Evolutionary conservation across 2,329 filamentous ascomycete species (phyloP), one percentile per base, ranked within the genome.

Genomic region (Chalaropsis thielavioides): DNA sequence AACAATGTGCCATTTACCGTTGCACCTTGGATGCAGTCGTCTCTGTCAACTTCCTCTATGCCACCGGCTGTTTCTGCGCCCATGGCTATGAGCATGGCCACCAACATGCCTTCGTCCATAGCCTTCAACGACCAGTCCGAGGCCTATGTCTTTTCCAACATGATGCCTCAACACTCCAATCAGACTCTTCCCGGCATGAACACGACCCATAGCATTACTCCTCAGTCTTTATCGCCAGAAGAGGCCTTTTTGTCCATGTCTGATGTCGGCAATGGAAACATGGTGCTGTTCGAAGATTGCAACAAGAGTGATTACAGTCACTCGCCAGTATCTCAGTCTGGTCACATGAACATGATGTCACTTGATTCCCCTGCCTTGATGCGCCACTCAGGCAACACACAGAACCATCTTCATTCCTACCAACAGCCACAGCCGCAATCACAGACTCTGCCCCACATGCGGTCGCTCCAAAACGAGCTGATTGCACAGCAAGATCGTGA

Each of bases 351-450:
- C 22, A 19, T 49, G 13, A 17, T 61, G 59, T 44, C 62, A 5
- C 40, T 59, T 46, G 56, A 67, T 10, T 46, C 64, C 13, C 38
- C 66, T 1, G 62, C 64, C 22, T 10, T 64, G 7, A 54, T 67
- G 38, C 54, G 54, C 31, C 38, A 35, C 49, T 24, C 54, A 13
- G 13, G 35, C 40, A 43, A 24, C 27, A 63, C 38, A 10, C 22
- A 46, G 24, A 49, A 17, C 60, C 22, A 44, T 35, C 24, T 51
- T 27, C 46, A 51, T 24, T 15, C 24, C 5, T 58, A 58, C 54
- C 54, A 58, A 8, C 54, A 58, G 8, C 27, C 19, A 10, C 49
- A 58, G 27, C 54, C 40, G 7, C 60, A 49, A 2, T 6, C 60
- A 2, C 60, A 54, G 27, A n/a, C 27, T n/a, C 56, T 8, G 6